Evolutionary conservation across 306 rosid genomes (phyloP).

Genomic region (Sophora flavescens): DNA sequence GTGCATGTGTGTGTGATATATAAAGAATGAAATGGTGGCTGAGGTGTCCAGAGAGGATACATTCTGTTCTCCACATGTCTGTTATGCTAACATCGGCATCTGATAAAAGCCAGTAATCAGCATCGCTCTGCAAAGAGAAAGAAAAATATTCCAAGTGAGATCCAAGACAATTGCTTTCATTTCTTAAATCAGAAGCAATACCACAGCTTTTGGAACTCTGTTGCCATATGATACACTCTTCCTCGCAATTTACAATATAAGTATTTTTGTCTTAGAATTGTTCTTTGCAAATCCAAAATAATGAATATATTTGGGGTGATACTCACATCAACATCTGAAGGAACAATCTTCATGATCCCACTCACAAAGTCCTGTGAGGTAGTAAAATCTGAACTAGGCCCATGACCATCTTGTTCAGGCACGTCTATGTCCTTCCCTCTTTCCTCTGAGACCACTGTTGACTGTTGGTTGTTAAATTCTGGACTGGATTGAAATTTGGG

Average conservation of each 20-base stretch:
- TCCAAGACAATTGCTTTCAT: conserved; percentile 4
- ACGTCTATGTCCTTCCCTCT: conserved; percentile 60
- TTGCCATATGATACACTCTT: conserved; percentile 21
- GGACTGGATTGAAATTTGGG: conserved; percentile 68
- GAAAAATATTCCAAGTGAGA: conserved; percentile 41
- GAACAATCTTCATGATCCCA: conserved; percentile 98
- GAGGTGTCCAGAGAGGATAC: conserved; percentile 60
- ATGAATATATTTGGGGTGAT: conserved; percentile 41
- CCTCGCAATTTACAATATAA: conserved; percentile 23
- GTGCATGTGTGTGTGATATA: neutral
- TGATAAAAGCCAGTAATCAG: conserved; percentile 97
- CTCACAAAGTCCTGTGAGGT: conserved; percentile 75
- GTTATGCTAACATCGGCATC: conserved; percentile 89
- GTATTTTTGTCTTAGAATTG: neutral
- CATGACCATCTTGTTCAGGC: conserved; percentile 65
- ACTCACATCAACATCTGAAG: conserved; percentile 95
- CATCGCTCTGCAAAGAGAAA: conserved; percentile 68
- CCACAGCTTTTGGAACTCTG: conserved; percentile 2
- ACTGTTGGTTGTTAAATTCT: conserved; percentile 57
- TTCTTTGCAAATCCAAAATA: conserved; percentile 28
- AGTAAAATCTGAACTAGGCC: conserved; percentile 60
- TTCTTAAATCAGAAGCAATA: conserved; percentile 26
- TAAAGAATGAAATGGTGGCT: conserved; percentile 18
- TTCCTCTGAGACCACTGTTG: conserved; percentile 55
- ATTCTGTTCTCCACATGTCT: conserved; percentile 92